phyloP scores from a whole-genome alignment of 257 asterid species.

The Prunella vulgaris region DNA sequence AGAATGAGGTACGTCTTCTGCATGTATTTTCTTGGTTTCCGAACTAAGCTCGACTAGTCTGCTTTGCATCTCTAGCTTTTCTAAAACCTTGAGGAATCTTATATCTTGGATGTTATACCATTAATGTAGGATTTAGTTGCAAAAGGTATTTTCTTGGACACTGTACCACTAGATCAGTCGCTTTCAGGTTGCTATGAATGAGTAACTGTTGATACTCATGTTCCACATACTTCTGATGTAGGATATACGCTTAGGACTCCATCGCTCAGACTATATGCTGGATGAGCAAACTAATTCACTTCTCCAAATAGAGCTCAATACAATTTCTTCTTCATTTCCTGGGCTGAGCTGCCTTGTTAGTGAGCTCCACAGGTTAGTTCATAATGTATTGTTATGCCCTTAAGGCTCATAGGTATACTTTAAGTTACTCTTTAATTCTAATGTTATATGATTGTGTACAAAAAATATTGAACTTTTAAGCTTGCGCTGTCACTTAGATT shows the following conservation, averaged over 20 bases:
- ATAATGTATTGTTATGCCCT: conserved; percentile 12
- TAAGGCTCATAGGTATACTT: conserved; percentile 15
- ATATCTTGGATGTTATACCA: neutral
- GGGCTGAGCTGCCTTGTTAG: conserved; percentile 89
- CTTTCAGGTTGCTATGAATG: neutral
- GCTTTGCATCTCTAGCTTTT: neutral
- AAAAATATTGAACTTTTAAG: too few relatives aligned
- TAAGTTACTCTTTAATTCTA: too few relatives aligned
- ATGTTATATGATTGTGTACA: too few relatives aligned
- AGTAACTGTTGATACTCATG: conserved; percentile 17
- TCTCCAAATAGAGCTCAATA: conserved; percentile 96
- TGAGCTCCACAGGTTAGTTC: conserved; percentile 88
- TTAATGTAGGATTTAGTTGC: neutral
- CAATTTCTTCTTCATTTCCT: conserved; percentile 92
- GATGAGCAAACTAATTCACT: conserved; percentile 84
- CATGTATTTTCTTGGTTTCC: conserved; percentile 1
- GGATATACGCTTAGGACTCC: conserved; percentile 95
- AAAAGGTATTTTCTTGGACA: neutral
- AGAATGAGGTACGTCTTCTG: conserved; percentile 43
- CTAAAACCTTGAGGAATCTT: neutral
- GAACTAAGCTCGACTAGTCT: neutral
- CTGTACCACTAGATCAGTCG: neutral
- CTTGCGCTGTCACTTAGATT: neutral
- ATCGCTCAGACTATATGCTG: conserved; percentile 97
- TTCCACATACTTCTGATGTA: conserved; percentile 23